Evolutionary conservation across 768 basidiomycete species (phyloP).

Genomic region (Trametes maxima): DNA sequence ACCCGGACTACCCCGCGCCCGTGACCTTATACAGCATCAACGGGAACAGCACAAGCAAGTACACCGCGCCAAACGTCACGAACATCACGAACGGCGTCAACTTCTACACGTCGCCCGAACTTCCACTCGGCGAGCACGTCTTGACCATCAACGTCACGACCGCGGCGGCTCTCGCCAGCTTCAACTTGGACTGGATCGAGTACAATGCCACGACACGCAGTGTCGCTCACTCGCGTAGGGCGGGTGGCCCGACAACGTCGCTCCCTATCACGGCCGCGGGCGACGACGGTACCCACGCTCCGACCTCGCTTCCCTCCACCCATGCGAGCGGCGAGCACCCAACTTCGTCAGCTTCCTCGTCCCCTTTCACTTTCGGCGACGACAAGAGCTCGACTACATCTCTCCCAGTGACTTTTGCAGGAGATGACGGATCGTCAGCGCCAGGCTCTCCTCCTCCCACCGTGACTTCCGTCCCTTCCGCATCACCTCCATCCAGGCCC

Average conservation of each 20-base stretch:
- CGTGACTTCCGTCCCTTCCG: not conserved
- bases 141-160: constrained; percentile 6
- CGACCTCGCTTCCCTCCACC: not conserved
- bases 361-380: too few relatives aligned
- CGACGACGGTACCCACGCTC: too few relatives aligned
- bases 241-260: too few relatives aligned
- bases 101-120: constrained; percentile 1
- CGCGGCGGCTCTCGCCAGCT: not conserved
- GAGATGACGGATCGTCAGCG: too few relatives aligned
- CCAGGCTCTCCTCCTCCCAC: not conserved
- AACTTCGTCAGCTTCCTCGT: too few relatives aligned
- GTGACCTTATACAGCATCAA: not conserved
- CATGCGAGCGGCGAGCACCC: too few relatives aligned
- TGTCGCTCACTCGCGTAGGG: too few relatives aligned
- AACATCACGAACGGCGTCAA: not conserved
- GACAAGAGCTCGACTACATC: too few relatives aligned
- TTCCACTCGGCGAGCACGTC: not conserved
- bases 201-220: not conserved
- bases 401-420: too few relatives aligned
- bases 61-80: not conserved
- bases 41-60: not conserved
- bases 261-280: too few relatives aligned
- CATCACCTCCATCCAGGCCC: not conserved
- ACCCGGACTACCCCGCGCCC: not conserved
- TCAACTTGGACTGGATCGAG: not conserved